Base-by-base conservation (phyloP, 768 basidiomycete species). In the Amanita rubescens region DNA sequence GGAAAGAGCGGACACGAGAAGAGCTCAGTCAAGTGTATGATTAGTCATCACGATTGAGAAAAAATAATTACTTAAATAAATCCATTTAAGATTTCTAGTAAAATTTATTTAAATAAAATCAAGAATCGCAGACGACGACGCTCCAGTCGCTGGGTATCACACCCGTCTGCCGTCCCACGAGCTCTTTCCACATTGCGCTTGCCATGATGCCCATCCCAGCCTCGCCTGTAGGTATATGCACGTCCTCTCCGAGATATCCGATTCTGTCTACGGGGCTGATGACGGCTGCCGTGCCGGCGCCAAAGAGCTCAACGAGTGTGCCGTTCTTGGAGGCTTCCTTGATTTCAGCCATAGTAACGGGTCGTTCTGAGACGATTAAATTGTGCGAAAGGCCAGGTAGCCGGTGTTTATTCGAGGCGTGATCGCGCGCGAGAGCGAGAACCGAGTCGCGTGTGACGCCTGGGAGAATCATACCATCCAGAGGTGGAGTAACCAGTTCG, bases 381-480 rank as follows among this genome's bases (percentile, higher is more conserved):
- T 77, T 74, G 3, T 75, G 68, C 1, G 87, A 71, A 35, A 90
- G 71, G 14, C 76, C 75, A 3, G 72, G 54, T 15, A 90, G 65
- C 1, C 59, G 64, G 15, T 66, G 63, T 54, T 69, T 69, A 38
- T 75, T 63, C 8, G 81, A 72, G 0, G 73, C 70, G 58, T 90
- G 89, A 8, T 81, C 83, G 14, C 79, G 71, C 3, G 81, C 79
- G 41, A 97, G 83, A 0, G 75, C 62, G 35, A 96, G 78, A 39
- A 90, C 83, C 24, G 90, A 93, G 61, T 88, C 87, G 57, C 94
- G 84, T 6, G 94, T 96, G 22, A 97, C 82, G 42, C 94, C 92
- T 2, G 94, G 93, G 1, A 98, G 80, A 62, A 97, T 91, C 69
- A 90, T 87, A 47, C 94, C 93, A 64, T 89, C 91, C 55, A 96